phyloP scores from a whole-genome alignment of 192 early-diverging fungal species.

The Backusella westeae region DNA sequence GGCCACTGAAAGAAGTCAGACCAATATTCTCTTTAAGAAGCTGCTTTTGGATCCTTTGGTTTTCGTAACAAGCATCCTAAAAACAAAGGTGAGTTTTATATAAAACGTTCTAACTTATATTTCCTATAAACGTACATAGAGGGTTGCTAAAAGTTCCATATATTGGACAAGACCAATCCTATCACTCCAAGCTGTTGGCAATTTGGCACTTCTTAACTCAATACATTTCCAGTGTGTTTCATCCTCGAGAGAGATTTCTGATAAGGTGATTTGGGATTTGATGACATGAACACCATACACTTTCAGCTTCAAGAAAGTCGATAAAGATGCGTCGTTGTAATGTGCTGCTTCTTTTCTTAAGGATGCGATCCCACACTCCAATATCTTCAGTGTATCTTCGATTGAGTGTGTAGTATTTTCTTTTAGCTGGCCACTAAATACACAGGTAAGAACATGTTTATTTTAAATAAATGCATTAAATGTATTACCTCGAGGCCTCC shows the following conservation, averaged over 20 bases:
- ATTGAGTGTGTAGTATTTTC: constrained; percentile 9
- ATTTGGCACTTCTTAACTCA: background rate
- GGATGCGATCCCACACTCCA: background rate
- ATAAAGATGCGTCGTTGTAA: background rate
- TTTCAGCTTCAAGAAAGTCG: constrained; percentile 1
- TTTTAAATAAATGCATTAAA: too few relatives aligned
- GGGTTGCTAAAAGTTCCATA: constrained; percentile 3
- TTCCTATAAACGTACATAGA: constrained; percentile 4
- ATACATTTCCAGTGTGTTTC: background rate
- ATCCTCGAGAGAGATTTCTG: constrained; percentile 3
- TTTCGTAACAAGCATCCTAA: too few relatives aligned
- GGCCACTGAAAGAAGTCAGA: background rate
- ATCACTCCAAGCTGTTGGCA: background rate
- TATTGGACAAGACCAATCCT: constrained; percentile 4
- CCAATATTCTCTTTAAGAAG: background rate
- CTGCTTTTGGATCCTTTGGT: background rate
- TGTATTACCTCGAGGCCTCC: background rate
- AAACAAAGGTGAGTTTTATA: background rate
- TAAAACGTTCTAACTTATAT: background rate
- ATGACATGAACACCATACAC: background rate
- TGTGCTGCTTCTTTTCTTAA: background rate
- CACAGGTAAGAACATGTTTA: too few relatives aligned
- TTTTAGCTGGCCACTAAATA: constrained; percentile 9
- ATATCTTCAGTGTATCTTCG: constrained; percentile 10
- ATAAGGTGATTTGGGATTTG: constrained; percentile 3